phyloP scores from a whole-genome alignment of 768 basidiomycete species.

The Mycena indigotica region DNA sequence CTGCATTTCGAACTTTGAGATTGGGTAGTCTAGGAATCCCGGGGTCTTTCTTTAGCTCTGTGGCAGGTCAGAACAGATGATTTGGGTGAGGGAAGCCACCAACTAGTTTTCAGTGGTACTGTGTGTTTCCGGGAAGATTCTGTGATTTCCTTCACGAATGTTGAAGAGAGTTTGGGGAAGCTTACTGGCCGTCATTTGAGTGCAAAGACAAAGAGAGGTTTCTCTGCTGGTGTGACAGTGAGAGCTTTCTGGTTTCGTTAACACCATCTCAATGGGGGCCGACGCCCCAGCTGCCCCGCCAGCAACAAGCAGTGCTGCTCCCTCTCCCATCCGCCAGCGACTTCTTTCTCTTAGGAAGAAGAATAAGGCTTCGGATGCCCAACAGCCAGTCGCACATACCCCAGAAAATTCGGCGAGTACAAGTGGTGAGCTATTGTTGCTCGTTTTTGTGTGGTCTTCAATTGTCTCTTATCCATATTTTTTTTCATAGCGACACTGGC shows the following conservation, averaged over 20 bases:
- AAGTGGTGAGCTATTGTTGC: conserved; percentile 27
- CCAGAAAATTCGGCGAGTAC: conserved; percentile 30
- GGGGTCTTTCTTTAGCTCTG: conserved; percentile 87
- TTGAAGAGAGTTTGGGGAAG: neutral
- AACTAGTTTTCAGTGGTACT: conserved; percentile 24
- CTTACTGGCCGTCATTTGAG: conserved; percentile 18
- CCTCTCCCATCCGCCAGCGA: conserved; percentile 19
- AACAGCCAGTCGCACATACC: conserved; percentile 22
- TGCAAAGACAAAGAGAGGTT: neutral
- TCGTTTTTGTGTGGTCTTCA: conserved; percentile 5
- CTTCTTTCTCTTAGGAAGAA: conserved; percentile 26
- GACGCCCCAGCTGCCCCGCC: conserved; percentile 6
- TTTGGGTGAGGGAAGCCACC: too few species aligned
- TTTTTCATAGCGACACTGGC: conserved; percentile 25
- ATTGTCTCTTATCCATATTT: conserved; percentile 4
- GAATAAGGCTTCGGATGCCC: conserved; percentile 20
- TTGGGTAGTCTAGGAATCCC: conserved; percentile 83
- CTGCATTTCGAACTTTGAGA: conserved; percentile 62
- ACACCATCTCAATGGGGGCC: conserved; percentile 5
- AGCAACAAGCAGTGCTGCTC: conserved; percentile 6
- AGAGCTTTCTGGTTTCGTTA: conserved; percentile 4
- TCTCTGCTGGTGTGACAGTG: neutral
- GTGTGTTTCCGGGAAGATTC: conserved; percentile 15
- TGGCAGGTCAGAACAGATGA: neutral
- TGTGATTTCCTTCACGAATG: neutral